Base-by-base conservation (phyloP, 768 basidiomycete genomes). In the Boletus sp. region DNA sequence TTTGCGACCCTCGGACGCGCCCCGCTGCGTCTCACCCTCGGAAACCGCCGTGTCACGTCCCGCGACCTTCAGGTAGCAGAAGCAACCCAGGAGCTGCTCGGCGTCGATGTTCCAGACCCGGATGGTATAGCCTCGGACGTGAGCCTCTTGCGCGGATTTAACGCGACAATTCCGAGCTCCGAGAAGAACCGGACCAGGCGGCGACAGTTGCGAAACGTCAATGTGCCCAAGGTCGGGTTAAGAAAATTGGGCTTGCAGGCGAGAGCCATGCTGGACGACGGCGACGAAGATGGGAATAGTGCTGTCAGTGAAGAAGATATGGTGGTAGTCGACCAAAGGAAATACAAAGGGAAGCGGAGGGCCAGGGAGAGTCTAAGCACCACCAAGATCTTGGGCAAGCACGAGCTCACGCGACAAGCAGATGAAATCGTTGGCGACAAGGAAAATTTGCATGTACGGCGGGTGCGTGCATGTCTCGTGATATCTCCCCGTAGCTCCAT, bases 111-210 rank as follows among this genome's bases (percentile, higher is more conserved):
- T 2, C 90, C 90, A 3, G 89, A 91, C 60, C 81, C 82, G 15
- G 82, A 83, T 14, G 87, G 84, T 37, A 77, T 87, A 30, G 86
- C 87, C 5, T 78, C 80, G 15, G 81, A 83, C 63, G 85, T 94
- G 47, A 91, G 90, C 63, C 77, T 98, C 33, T 74, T 97, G 39
- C 83, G 88, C 42, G 96, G 96, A 0, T 98, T 98, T 72, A 88
- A 91, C 64, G 96, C 96, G 17, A 98, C 96, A 2, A 89, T 97
- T 40, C 96, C 96, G 13, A 90, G 88, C 65, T 83, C 94, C 37
- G 88, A 93, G 61, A 81, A 84, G 66, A 80, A 90, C 50, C 85
- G 88, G 57, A 77, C 83, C 14, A 77, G 93, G 55, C 72, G 94
- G 58, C 73, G 93, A 54, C 86, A 91, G 69, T 83, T 89, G 71